Conservation (phyloP, 1,284 basidiomycete genomes). For the Rhizopogon parksii region DNA sequence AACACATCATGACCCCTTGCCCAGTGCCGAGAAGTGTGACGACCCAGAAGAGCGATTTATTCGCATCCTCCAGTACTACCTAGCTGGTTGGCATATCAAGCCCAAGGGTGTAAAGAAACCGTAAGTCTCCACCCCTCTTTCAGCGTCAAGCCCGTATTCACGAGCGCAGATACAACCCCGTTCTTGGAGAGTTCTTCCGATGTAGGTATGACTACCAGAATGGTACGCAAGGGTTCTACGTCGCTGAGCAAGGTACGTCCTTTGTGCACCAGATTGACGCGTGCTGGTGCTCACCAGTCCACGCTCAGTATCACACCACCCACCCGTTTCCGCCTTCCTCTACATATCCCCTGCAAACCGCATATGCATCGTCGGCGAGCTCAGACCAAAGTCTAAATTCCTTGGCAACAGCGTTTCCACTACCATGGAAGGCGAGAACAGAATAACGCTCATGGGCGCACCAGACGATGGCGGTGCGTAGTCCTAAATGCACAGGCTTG, state of each 20-base stretch:
- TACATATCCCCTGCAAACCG: slow-evolving; percentile 92
- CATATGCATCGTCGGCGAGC: slow-evolving; percentile 81
- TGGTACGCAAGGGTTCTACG: slow-evolving; percentile 90
- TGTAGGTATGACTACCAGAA: slow-evolving; percentile 93
- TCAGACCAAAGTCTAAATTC: slow-evolving; percentile 94
- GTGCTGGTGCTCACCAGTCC: slow-evolving; percentile 7
- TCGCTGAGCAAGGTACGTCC: slow-evolving; percentile 84
- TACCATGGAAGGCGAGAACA: slow-evolving; percentile 93
- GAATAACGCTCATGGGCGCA: slow-evolving; percentile 72
- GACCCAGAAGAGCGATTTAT: slow-evolving; percentile 90
- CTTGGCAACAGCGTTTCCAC: slow-evolving; percentile 95
- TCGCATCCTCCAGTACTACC: slow-evolving; percentile 88
- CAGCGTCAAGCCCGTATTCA: slow-evolving; percentile 6
- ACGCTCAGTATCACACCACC: slow-evolving; percentile 78
- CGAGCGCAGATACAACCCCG: slow-evolving; percentile 79
- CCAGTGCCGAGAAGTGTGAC: slow-evolving; percentile 66
- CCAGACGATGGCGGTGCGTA: slow-evolving; percentile 79
- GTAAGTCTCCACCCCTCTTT: slow-evolving; percentile 39
- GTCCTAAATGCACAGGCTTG: slow-evolving; percentile 4
- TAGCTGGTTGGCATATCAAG: slow-evolving; percentile 99
- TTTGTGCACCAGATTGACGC: not conserved
- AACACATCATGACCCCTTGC: slow-evolving; percentile 5
- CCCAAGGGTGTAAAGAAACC: slow-evolving; percentile 99
- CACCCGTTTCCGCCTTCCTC: slow-evolving; percentile 94
- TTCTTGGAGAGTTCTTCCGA: slow-evolving; percentile 96